These are phyloP conservation scores for Aegilops longissima DNA, from an alignment of 176 grass and related monocot genomes.

Conservation along the genomic window DNA sequence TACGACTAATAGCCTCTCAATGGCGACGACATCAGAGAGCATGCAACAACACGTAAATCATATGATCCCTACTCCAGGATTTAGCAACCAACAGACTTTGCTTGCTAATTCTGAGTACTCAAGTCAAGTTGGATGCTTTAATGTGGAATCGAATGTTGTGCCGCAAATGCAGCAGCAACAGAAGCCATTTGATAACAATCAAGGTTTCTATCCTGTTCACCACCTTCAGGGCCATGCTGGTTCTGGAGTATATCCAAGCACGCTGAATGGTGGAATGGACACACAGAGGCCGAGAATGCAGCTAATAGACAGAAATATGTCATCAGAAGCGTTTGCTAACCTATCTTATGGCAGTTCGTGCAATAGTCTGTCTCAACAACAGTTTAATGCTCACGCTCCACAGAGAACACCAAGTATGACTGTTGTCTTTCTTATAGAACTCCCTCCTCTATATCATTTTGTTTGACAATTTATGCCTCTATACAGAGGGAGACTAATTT, in stretches of 20 bases:
- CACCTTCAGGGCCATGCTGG: conserved; percentile 28
- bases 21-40: conserved; percentile 31
- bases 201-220: conserved; percentile 37
- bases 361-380: conserved; percentile 39
- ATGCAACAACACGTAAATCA: conserved; percentile 45
- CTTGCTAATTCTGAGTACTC: conserved; percentile 46
- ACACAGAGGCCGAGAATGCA: conserved; percentile 43
- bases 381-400: conserved; percentile 49
- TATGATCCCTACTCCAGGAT: conserved; percentile 69
- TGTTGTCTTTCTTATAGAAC: conserved; percentile 4
- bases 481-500: neutral
- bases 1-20: conserved; percentile 18
- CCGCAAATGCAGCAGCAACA: conserved; percentile 41
- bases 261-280: conserved; percentile 46
- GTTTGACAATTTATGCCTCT: neutral
- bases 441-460: conserved; percentile 4
- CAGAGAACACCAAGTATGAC: conserved; percentile 65
- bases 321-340: conserved; percentile 44
- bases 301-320: conserved; percentile 36
- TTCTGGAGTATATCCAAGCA: conserved; percentile 49
- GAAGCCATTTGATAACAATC: conserved; percentile 44
- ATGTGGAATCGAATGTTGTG: conserved; percentile 33
- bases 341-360: conserved; percentile 40
- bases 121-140: conserved; percentile 56
- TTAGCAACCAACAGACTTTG: conserved; percentile 42